A percentile compares a stretch with the other conserved stretches of the same genome.
Evolutionary conservation across 257 asterid species (phyloP).

Genomic region (Phtheirospermum japonicum): DNA sequence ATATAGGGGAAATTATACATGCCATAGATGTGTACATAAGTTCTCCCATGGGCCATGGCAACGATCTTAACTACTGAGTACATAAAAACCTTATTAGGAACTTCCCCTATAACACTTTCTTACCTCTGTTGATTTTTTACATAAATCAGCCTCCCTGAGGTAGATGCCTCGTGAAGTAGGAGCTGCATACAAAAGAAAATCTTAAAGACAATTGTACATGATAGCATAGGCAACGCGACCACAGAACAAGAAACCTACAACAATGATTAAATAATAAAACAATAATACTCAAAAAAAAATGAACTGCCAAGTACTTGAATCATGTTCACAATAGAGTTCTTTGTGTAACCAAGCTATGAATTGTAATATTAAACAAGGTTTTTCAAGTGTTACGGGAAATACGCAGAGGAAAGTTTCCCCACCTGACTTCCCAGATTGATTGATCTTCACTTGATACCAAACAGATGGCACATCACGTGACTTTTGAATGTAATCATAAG

Average conservation of each 20-base stretch:
- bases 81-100: conserved; percentile 13
- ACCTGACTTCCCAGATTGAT: conserved; percentile 74
- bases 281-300: background rate
- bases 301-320: conserved; percentile 9
- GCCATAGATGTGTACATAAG: conserved; percentile 11
- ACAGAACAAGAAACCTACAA: conserved; percentile 12
- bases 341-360: too few species aligned
- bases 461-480: conserved; percentile 57
- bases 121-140: conserved; percentile 83
- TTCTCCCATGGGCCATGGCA: conserved; percentile 4
- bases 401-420: conserved; percentile 37
- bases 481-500: conserved; percentile 82
- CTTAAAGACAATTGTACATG: conserved; percentile 22
- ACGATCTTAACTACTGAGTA: conserved; percentile 19
- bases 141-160: conserved; percentile 76
- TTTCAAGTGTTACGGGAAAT: too few species aligned
- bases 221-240: conserved; percentile 12
- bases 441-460: conserved; percentile 73
- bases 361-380: conserved; percentile 3
- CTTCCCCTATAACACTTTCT: conserved; percentile 24
- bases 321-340: conserved; percentile 1
- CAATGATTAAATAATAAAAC: conserved; percentile 2
- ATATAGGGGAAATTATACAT: background rate
- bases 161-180: conserved; percentile 88
- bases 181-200: conserved; percentile 46